phyloP scores from a whole-genome alignment of 2,329 filamentous ascomycete genomes.

The Phoma herbarum region DNA sequence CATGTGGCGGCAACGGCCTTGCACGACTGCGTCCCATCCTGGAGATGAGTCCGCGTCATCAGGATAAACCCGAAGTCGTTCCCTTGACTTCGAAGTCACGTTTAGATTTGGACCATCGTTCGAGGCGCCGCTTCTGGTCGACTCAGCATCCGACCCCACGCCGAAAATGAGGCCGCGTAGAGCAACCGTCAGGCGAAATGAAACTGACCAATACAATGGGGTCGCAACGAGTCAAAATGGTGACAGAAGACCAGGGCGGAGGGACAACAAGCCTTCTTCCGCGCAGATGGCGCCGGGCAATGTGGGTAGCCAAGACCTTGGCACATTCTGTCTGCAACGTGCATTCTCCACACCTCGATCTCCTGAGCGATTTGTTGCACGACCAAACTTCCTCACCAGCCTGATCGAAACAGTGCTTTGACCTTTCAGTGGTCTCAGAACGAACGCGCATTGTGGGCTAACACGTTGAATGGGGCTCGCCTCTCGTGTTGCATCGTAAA shows the following conservation, averaged over 20 bases:
- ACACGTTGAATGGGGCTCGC: not conserved
- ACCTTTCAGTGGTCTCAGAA: not conserved
- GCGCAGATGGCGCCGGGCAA: constrained; percentile 1
- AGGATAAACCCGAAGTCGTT: not conserved
- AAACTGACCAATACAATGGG: constrained; percentile 1
- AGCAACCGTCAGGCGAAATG: constrained; percentile 9
- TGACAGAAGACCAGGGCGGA: constrained; percentile 1
- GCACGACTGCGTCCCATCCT: not conserved
- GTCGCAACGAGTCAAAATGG: constrained; percentile 6
- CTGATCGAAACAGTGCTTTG: constrained; percentile 16
- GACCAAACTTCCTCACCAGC: constrained; percentile 7
- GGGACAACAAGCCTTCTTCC: constrained; percentile 3
- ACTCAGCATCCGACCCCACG: constrained; percentile 13
- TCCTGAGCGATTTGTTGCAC: constrained; percentile 20
- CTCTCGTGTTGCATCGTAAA: constrained; percentile 2
- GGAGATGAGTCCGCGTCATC: constrained; percentile 13
- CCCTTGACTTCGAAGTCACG: not conserved
- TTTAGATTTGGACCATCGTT: constrained; percentile 4
- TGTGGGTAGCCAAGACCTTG: constrained; percentile 18
- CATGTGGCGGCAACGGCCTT: constrained; percentile 1
- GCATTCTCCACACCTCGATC: constrained; percentile 10
- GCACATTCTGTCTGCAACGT: constrained; percentile 9
- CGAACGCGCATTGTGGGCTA: constrained; percentile 1
- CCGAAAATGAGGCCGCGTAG: constrained; percentile 21
- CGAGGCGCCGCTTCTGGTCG: not conserved